These are phyloP conservation scores for Mycena belliarum DNA, from an alignment of 768 basidiomycete species.

Conservation along the genomic window DNA sequence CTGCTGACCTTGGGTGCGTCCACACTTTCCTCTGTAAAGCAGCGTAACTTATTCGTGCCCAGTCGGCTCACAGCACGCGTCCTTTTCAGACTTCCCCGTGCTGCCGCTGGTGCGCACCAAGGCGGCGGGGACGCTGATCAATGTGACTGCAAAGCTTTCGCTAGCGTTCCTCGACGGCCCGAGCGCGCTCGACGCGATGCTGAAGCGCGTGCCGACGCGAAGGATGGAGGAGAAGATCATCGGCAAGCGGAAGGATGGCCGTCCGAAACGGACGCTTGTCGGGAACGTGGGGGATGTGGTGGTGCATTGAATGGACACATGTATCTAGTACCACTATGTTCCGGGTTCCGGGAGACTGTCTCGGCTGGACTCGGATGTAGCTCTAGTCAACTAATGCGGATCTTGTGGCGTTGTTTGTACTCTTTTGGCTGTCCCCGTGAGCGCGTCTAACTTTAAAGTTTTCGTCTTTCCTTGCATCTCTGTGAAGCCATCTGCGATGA, in stretches of 20 bases:
- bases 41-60: not conserved
- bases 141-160: conserved; percentile 38
- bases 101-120: conserved; percentile 42
- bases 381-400: too few species aligned
- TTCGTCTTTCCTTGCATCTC: too few species aligned
- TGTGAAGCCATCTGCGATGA: conserved; percentile 38
- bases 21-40: not conserved
- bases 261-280: conserved; percentile 42
- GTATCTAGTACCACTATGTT: too few species aligned
- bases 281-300: conserved; percentile 48
- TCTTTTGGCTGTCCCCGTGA: too few species aligned
- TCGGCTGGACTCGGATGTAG: too few species aligned
- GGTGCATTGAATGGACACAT: conserved; percentile 24
- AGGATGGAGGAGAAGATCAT: conserved; percentile 42
- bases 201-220: conserved; percentile 31
- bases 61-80: conserved; percentile 47
- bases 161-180: conserved; percentile 47
- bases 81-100: conserved; percentile 50
- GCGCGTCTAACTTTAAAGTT: too few species aligned
- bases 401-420: too few species aligned
- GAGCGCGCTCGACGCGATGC: conserved; percentile 34
- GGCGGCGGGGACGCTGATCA: conserved; percentile 33
- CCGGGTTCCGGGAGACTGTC: too few species aligned
- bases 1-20: conserved; percentile 52
- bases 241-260: conserved; percentile 46